Base-by-base conservation (phyloP, 75 land plant genomes). In the Cupressus sempervirens region DNA sequence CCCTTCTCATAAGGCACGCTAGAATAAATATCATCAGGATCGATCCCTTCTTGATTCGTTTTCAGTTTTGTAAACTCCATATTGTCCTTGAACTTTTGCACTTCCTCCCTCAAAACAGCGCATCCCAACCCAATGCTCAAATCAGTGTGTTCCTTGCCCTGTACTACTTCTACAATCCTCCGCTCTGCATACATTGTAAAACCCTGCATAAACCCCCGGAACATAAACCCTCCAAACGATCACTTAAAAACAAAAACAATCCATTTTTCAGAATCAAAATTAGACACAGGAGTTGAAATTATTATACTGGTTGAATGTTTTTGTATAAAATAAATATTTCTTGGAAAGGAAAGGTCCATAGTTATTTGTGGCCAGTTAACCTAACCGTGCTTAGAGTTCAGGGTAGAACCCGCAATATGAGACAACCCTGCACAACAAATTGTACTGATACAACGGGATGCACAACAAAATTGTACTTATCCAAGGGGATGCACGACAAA, bases 171-270 rank as follows among this genome's bases (percentile, higher is more conserved):
- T 36, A 96, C 94, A 45, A 96, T 96, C 74, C 96, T 89, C 80
- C 98, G 84, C 84, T 96, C 96, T 3, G 98, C 98, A 90, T 96
- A 94, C 0, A 94, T 94, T 54, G 98, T 96, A 70, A 96, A 96
- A 36, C 98, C 98, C 98, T 96, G 85, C 2, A 43, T 41, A 43
- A 77, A 18, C 12, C 48, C 5, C 26, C 43, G 43, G 23, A 77
- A 40, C 80, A 14, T 77, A 77, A 40, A 77, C 29, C 80, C 80
- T 77, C n/a, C 9, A 43, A 43, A 77, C 35, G 15, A 29, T 35
- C 32, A 32, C 36, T 72, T 11, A 10, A 26, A 72, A 72, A 9
- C 11, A 32, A 72, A 72, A 13, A 32, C 35, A 38, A 38, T 72
- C 74, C 36, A 72, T 72, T 72, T 72, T 72, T 32, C 74, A 10